These are phyloP conservation scores for Globisporangium perplexum DNA, from an alignment of 352 stramenopile species.

Conservation along the genomic window DNA sequence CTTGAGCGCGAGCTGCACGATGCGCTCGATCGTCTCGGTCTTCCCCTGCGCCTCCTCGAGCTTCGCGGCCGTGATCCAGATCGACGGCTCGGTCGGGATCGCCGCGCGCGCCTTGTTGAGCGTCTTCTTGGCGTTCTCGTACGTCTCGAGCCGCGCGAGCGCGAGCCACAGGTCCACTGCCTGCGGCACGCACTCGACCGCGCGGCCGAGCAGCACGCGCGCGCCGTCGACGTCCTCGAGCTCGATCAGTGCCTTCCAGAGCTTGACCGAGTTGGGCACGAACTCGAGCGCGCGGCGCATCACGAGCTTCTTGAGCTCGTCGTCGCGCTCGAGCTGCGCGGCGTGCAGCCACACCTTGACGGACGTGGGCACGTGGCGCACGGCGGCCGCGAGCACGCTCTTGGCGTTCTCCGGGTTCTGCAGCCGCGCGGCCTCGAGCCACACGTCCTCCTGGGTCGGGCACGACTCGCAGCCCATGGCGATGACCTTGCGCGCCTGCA, in stretches of 20 bases:
- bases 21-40: constrained; percentile 73
- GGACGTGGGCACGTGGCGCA: constrained; percentile 89
- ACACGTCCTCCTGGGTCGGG: constrained; percentile 96
- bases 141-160: constrained; percentile 96
- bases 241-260: constrained; percentile 99
- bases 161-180: constrained; percentile 98
- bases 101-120: constrained; percentile 94
- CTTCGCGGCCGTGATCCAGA: constrained; percentile 99
- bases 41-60: constrained; percentile 97
- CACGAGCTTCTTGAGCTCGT: constrained; percentile 88
- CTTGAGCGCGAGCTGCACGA: constrained; percentile 77
- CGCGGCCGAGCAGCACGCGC: constrained; percentile 91
- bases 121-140: constrained; percentile 97
- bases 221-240: constrained; percentile 97
- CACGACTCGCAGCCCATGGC: constrained; percentile 96
- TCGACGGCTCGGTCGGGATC: constrained; percentile 94
- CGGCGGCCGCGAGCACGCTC: constrained; percentile 94
- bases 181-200: constrained; percentile 98
- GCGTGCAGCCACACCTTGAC: constrained; percentile 97
- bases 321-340: constrained; percentile 91
- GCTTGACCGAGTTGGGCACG: constrained; percentile 94
- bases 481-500: constrained; percentile 97
- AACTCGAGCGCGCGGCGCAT: constrained; percentile 92
- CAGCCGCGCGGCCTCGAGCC: constrained; percentile 96
- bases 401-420: constrained; percentile 96